Evolutionary conservation across 208 protist genomes (phyloP).

Genomic region (Trypanosoma mega): DNA sequence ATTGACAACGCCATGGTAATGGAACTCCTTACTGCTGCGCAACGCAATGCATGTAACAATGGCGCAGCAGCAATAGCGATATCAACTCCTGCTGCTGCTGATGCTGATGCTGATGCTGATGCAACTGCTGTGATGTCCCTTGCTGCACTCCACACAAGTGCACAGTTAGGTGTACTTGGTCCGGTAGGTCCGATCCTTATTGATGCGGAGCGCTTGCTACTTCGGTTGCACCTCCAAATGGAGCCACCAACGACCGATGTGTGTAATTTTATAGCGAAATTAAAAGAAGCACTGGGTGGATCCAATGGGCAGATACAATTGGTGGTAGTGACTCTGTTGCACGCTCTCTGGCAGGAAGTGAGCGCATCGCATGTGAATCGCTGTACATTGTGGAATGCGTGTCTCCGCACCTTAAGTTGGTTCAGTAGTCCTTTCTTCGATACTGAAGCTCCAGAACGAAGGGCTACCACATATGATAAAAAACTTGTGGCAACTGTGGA

Average conservation of each 20-base stretch:
- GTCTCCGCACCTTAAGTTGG: slow-evolving; percentile 30
- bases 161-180: background rate
- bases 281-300: background rate
- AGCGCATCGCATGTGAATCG: slow-evolving; percentile 35
- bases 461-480: too few relatives aligned
- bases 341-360: slow-evolving; percentile 60
- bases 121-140: slow-evolving; percentile 14
- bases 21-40: slow-evolving; percentile 12
- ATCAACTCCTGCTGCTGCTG: too few relatives aligned
- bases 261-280: too few relatives aligned
- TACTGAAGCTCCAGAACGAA: too few relatives aligned
- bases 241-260: slow-evolving; percentile 19
- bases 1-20: slow-evolving; percentile 20
- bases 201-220: slow-evolving; percentile 17
- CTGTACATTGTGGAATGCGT: slow-evolving; percentile 64
- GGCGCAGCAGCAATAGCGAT: background rate
- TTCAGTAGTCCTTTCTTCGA: slow-evolving; percentile 33
- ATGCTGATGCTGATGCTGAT: too few relatives aligned
- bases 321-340: slow-evolving; percentile 30
- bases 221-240: slow-evolving; percentile 9
- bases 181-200: slow-evolving; percentile 6
- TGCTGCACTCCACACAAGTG: slow-evolving; percentile 6
- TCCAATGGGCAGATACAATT: slow-evolving; percentile 3
- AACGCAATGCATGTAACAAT: background rate
- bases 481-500: slow-evolving; percentile 24